Evolutionary conservation across 1,139 yeast species (phyloP).

Genomic region (Geotrichum carabidarum): DNA sequence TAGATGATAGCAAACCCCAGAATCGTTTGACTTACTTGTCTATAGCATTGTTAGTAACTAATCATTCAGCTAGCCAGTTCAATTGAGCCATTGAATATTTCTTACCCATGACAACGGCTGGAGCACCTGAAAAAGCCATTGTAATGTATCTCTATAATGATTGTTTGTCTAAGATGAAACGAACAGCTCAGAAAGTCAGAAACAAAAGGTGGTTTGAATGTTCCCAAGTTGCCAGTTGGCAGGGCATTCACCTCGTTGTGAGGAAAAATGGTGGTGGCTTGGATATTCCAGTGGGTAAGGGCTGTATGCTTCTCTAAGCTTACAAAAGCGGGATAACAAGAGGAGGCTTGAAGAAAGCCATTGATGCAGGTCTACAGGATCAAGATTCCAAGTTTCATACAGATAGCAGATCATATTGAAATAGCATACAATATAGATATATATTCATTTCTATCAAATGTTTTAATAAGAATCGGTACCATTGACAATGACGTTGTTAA

Average conservation of each 20-base stretch:
- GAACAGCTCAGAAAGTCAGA: neutral
- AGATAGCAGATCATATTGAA: neutral
- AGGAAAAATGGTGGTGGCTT: conserved; percentile 8
- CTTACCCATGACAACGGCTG: conserved; percentile 92
- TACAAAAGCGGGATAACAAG: too few relatives aligned
- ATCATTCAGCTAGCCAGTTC: neutral
- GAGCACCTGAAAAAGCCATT: conserved; percentile 40
- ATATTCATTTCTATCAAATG: neutral
- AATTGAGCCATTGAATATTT: conserved; percentile 19
- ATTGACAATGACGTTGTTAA: conserved; percentile 89
- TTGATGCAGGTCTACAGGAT: too few relatives aligned
- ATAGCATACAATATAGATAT: neutral
- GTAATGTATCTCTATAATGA: neutral
- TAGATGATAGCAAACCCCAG: neutral
- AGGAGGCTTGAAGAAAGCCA: too few relatives aligned
- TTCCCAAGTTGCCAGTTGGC: conserved; percentile 11
- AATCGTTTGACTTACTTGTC: conserved; percentile 25
- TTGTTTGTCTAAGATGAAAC: neutral
- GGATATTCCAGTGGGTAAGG: neutral
- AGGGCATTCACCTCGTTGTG: neutral
- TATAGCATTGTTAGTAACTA: conserved; percentile 10
- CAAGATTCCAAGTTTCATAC: too few relatives aligned
- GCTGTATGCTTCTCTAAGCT: neutral
- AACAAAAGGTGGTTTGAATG: neutral
- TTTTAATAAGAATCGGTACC: conserved; percentile 61